phyloP scores from a whole-genome alignment of 768 basidiomycete genomes.

The Boletus speciosus region DNA sequence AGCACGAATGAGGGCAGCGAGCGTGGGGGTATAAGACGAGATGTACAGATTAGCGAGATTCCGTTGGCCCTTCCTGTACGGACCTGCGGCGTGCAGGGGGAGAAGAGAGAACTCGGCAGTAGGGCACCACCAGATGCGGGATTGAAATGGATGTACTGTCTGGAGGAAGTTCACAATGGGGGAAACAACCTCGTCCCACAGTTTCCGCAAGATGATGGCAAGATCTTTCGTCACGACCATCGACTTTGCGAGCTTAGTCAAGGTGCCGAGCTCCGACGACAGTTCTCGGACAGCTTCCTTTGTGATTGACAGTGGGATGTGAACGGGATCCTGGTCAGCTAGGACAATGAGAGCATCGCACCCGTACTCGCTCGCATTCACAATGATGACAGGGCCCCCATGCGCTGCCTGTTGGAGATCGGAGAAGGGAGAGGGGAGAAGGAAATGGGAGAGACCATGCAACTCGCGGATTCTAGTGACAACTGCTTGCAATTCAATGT shows the following conservation, averaged over 20 bases:
- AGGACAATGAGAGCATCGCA: not conserved
- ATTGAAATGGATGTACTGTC: not conserved
- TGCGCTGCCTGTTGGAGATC: too few relatives aligned
- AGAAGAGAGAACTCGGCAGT: not conserved
- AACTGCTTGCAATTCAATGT: not conserved
- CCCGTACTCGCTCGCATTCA: too few relatives aligned
- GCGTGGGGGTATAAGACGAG: slow-evolving; percentile 17
- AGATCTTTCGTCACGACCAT: not conserved
- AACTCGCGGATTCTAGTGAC: not conserved
- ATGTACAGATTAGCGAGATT: slow-evolving; percentile 9
- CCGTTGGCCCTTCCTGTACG: not conserved
- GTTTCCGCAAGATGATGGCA: not conserved
- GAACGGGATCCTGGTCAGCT: not conserved
- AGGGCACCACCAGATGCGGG: not conserved
- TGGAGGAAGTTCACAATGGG: not conserved
- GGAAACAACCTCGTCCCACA: not conserved
- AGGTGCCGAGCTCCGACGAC: not conserved
- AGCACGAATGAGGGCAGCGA: slow-evolving; percentile 10
- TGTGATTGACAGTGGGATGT: not conserved
- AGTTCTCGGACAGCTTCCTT: not conserved
- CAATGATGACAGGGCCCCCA: too few relatives aligned
- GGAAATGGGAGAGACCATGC: not conserved
- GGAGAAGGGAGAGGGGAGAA: not conserved
- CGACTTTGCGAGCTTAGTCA: not conserved
- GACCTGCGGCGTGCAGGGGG: not conserved